Evolutionary conservation across 345 rosid genomes (phyloP).

Genomic region (Pistacia atlantica): DNA sequence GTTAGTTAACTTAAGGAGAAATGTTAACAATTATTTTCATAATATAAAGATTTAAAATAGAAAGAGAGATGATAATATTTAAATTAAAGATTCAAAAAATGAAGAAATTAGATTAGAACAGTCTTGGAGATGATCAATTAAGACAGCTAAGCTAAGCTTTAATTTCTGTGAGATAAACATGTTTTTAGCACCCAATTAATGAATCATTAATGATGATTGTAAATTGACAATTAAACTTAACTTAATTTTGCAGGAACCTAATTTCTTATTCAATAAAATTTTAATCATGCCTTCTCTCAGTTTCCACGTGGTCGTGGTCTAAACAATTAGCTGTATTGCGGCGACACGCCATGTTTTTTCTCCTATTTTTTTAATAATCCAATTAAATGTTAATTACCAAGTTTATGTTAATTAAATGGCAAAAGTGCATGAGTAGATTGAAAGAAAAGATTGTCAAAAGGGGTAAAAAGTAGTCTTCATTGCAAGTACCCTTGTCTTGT

Average conservation of each 20-base stretch:
- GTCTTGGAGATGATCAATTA: background rate
- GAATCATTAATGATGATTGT: no score
- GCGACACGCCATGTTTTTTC: constrained; percentile 18
- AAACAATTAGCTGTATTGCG: background rate
- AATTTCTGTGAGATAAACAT: background rate
- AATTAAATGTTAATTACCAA: background rate
- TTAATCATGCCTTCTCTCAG: background rate
- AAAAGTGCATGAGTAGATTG: constrained; percentile 13
- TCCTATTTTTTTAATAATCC: background rate
- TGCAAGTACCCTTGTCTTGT: constrained; percentile 1
- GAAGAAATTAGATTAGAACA: background rate
- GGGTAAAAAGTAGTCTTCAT: constrained; percentile 11
- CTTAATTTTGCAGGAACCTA: constrained; percentile 30
- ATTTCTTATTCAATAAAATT: no score
- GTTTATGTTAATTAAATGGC: background rate
- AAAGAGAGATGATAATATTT: no score
- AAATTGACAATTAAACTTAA: no score
- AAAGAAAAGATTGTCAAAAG: constrained; percentile 15
- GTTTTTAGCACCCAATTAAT: background rate
- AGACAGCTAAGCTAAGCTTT: background rate
- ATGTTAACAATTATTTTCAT: no score
- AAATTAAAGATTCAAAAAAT: no score
- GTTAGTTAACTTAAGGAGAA: no score
- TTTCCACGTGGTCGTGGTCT: constrained; percentile 20
- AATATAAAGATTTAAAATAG: no score